Evolutionary conservation across 805 yeast species (phyloP), one percentile per base, ranked within the genome.

Genomic region (Ogataea minuta): DNA sequence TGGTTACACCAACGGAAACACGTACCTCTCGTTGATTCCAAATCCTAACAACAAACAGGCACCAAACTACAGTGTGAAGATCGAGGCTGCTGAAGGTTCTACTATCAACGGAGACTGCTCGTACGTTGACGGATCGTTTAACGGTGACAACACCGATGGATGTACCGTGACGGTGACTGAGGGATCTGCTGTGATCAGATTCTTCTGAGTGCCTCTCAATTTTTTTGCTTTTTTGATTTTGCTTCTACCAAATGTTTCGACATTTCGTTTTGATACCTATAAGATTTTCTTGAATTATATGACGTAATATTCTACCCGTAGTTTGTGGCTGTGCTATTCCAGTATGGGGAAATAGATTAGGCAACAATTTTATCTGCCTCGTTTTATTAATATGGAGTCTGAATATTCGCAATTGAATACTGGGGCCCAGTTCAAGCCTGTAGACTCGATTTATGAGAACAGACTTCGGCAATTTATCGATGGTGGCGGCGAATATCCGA

Each of bases 1-100:
- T 36, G 97, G 98, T 60, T 72, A 75, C 67, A 71, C 85, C 45
- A 65, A 62, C 53, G 85, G 86, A 46, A 70, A 78, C 56, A 72
- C 95, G 39, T 90, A 87, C 76, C 68, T 91, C 56, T 87, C 96
- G 6, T 71, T 91, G 67, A 87, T 89, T 68, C 96, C 96, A 67
- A 91, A 91, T 73, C 96, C 97, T 59, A 89, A 90, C 79, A 87
- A 86, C 75, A 51, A 61, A 15, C 62, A 73, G 14, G 69, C 90
- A 41, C 72, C 77, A 46, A 76, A 76, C 68, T 76, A 58, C 59
- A 74, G 64, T 46, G 78, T 76, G 41, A 71, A 71, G 56, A 63
- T 64, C 42, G 68, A 53, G 43, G 66, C 68, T 30, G 49, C 59
- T 25, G 62, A 59, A 35, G 69, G 66, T 35, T 56, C 64, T 19